phyloP scores from a whole-genome alignment of 257 asterid genomes.

The Solanum infundibuliforme region DNA sequence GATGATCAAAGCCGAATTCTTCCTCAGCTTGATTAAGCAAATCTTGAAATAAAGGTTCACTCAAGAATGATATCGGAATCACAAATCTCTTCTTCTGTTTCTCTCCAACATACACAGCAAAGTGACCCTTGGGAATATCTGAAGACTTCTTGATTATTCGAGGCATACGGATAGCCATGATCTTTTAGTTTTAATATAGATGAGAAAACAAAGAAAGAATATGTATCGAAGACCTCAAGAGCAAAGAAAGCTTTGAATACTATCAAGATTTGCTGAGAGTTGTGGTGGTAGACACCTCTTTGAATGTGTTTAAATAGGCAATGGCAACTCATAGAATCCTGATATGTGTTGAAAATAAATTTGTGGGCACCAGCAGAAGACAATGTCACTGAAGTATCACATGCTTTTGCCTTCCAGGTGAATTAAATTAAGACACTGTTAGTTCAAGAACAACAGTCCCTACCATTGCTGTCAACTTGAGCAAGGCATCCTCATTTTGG shows the following conservation, averaged over 20 bases:
- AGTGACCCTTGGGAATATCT: constrained; percentile 39
- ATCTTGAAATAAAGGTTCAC: neutral
- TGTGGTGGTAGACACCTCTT: neutral
- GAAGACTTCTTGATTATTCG: neutral
- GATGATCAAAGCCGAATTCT: neutral
- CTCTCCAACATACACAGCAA: constrained; percentile 42
- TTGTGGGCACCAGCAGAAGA: neutral
- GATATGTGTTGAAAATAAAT: neutral
- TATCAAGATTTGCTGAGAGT: neutral
- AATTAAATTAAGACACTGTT: neutral
- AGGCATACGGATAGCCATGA: neutral
- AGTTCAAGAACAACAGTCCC: neutral
- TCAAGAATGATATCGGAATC: constrained; percentile 4
- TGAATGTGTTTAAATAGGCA: neutral
- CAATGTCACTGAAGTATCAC: neutral
- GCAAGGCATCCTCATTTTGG: neutral
- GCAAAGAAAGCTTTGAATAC: neutral
- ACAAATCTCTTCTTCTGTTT: constrained; percentile 29
- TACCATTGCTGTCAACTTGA: neutral
- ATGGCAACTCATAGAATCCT: neutral
- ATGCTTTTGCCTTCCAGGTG: neutral
- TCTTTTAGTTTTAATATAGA: neutral
- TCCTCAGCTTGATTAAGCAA: neutral
- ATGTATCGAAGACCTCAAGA: neutral
- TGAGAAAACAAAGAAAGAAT: neutral